Evolutionary conservation across 345 rosid species (phyloP), one percentile per base, ranked within the genome.

Genomic region (Atalantia buxifolia): DNA sequence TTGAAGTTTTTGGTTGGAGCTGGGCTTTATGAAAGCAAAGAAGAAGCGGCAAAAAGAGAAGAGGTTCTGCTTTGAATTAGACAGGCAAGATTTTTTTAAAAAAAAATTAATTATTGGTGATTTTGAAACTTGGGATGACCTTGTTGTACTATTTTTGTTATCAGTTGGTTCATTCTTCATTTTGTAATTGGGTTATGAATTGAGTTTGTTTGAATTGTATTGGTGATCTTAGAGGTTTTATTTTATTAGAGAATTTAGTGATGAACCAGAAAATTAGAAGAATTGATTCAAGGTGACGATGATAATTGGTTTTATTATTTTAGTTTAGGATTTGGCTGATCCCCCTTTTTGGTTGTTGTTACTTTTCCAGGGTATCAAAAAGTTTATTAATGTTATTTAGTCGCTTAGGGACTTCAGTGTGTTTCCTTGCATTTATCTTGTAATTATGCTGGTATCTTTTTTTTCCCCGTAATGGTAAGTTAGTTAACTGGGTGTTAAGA

Each of bases 31-130:
- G 5, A 31, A 31, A 31, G 33, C 33, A 31, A 31, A 31, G 33
- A 31, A 31, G 33, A 31, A 31, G 33, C 33, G 0, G 5, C 4
- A 31, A 31, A 4, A 4, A 4, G 33, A 31, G 33, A 31, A 31
- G 33, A 31, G 5, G 33, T 31, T 31, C 33, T 31, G 0, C 5
- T 31, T 31, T 4, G 33, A 31, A 31, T 31, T 3, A 31, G 33
- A 31, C 33, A 31, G 90, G 94, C 84, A 80, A 77, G 8, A 67
- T 12, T 10, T n/a, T 4, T 1, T 22, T 1, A n/a, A n/a, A n/a
- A n/a, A n/a, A n/a, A n/a, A 6, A 38, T 31, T 7, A 28, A 64
- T 48, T 75, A 48, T 40, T 48, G 12, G 28, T 59, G 38, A 72
- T 8, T 42, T 36, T 73, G 7, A 28, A 60, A 7, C 30, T 6